These are phyloP conservation scores for Trametes versicolor DNA, from an alignment of 1,284 basidiomycete species.

Conservation along the genomic window DNA sequence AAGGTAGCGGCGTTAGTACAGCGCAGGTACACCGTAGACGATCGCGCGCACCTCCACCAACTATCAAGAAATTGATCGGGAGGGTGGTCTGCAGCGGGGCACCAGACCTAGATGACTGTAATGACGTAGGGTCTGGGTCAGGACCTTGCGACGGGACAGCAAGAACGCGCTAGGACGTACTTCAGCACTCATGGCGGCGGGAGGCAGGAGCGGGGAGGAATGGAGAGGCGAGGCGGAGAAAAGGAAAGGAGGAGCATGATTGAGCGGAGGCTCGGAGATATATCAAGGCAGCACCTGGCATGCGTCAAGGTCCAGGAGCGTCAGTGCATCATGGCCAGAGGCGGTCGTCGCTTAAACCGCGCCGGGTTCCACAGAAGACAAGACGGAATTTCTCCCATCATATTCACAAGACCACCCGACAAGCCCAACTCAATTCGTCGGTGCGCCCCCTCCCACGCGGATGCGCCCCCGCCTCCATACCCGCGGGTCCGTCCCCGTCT, in stretches of 20 bases:
- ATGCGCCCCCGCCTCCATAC: conserved; percentile 12
- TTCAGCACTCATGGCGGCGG: conserved; percentile 17
- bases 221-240: background rate
- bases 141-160: background rate
- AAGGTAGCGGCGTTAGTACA: background rate
- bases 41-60: conserved; percentile 54
- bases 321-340: conserved; percentile 8
- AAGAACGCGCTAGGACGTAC: background rate
- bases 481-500: conserved; percentile 4
- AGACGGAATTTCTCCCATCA: conserved; percentile 16
- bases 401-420: conserved; percentile 12
- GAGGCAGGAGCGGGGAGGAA: background rate
- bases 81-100: conserved; percentile 22
- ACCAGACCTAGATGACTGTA: conserved; percentile 17
- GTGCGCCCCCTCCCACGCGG: conserved; percentile 8
- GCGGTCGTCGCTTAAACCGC: conserved; percentile 18
- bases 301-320: background rate
- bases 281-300: conserved; percentile 8
- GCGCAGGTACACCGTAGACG: background rate
- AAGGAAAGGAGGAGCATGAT: conserved; percentile 1
- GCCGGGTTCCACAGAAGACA: conserved; percentile 18
- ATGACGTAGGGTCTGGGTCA: background rate
- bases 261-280: conserved; percentile 12
- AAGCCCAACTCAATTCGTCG: conserved; percentile 7
- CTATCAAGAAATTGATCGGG: conserved; percentile 27